Evolutionary conservation across 345 rosid genomes (phyloP).

Genomic region (Syzygium aqueum): DNA sequence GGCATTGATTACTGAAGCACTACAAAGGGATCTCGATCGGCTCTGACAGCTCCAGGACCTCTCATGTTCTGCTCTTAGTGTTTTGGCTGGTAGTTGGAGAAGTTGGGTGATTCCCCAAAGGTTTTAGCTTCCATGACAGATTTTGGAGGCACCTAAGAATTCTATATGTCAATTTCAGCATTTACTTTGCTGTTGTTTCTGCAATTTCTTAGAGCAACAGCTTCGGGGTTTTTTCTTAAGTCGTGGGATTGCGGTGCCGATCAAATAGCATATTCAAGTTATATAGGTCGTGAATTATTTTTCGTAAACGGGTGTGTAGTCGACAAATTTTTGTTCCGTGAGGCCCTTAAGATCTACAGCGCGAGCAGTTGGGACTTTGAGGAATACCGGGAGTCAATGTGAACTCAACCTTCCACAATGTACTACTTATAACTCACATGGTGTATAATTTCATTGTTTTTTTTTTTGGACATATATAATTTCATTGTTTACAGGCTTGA

Average conservation of each 20-base stretch:
- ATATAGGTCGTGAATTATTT: conserved; percentile 26
- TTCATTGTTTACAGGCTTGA: background rate
- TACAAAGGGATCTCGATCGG: background rate
- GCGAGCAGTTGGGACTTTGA: conserved; percentile 33
- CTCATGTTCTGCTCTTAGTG: background rate
- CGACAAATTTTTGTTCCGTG: conserved; percentile 37
- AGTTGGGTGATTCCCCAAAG: background rate
- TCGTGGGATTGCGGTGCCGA: conserved; percentile 42
- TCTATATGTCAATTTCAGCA: conserved; percentile 16
- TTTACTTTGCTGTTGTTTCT: conserved; percentile 27
- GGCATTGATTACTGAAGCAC: background rate
- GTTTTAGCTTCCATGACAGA: background rate
- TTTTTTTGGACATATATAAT: too few species aligned
- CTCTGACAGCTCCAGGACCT: background rate
- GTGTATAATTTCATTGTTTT: too few species aligned
- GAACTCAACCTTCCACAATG: conserved; percentile 29
- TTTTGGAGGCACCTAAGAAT: background rate
- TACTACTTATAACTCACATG: background rate
- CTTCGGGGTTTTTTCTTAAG: conserved; percentile 28
- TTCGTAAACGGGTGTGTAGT: conserved; percentile 50
- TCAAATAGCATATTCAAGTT: conserved; percentile 36
- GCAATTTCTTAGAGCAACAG: conserved; percentile 23
- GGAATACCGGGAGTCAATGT: conserved; percentile 23
- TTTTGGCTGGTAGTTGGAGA: background rate
- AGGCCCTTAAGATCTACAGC: conserved; percentile 34